Percentiles rank a stretch among this genome's conserved stretches.
These are phyloP conservation scores for Onygenales sp. DNA, from an alignment of 2,329 filamentous ascomycete species.

Conservation along the genomic window DNA sequence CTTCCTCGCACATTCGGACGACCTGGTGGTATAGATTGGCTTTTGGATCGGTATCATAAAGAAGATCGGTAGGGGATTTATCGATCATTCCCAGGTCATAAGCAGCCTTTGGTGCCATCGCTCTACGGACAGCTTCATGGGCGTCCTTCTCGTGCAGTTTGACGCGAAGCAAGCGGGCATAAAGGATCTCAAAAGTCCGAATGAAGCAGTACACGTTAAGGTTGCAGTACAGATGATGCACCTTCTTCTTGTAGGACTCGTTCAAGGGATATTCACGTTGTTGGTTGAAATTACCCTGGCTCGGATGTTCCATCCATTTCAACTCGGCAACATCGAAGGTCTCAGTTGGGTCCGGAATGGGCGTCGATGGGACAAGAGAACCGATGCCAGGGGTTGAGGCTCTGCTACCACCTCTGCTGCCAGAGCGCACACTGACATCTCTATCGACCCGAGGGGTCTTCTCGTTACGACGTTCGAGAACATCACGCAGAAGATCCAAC, in stretches of 20 bases:
- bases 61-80: conserved; percentile 66
- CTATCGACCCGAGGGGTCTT: conserved; percentile 63
- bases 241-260: conserved; percentile 68
- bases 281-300: conserved; percentile 44
- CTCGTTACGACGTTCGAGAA: conserved; percentile 69
- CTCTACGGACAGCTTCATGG: conserved; percentile 61
- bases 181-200: conserved; percentile 84
- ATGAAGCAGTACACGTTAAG: conserved; percentile 91
- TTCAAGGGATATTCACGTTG: conserved; percentile 60
- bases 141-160: conserved; percentile 72
- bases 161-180: conserved; percentile 70
- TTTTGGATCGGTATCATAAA: conserved; percentile 53
- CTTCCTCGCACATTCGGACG: conserved; percentile 75
- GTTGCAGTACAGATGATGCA: conserved; percentile 87
- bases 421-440: conserved; percentile 66
- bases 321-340: conserved; percentile 38
- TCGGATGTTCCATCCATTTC: conserved; percentile 53
- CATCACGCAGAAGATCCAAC: conserved; percentile 68
- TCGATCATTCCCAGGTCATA: conserved; percentile 75
- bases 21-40: conserved; percentile 79
- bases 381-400: conserved; percentile 78
- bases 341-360: conserved; percentile 30
- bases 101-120: conserved; percentile 68
- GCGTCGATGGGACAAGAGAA: conserved; percentile 34
- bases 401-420: conserved; percentile 77